These are phyloP conservation scores for Trichosporon ovoides DNA, from an alignment of 1,284 basidiomycete species.

Conservation along the genomic window DNA sequence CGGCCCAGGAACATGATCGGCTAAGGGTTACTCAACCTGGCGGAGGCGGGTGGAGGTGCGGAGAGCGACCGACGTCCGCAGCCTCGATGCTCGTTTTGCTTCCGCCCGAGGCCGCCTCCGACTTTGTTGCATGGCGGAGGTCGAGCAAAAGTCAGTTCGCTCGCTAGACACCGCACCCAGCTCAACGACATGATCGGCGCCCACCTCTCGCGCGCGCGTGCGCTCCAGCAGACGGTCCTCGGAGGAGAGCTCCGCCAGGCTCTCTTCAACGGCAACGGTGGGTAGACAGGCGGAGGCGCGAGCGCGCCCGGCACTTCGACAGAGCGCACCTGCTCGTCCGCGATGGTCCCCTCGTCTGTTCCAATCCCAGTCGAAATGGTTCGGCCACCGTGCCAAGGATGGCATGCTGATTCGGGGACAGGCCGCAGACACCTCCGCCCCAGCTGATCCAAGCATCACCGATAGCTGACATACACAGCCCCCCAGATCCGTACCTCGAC, in stretches of 20 bases:
- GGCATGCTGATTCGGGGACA: neutral
- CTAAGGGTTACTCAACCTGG: no score
- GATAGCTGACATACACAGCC: slow-evolving; percentile 20
- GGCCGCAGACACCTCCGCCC: no score
- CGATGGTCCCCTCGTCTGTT: neutral
- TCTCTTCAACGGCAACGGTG: slow-evolving; percentile 23
- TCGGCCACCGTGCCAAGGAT: no score
- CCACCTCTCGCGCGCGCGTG: slow-evolving; percentile 22
- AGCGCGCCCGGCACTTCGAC: neutral
- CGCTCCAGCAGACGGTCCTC: slow-evolving; percentile 24
- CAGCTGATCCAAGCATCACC: no score
- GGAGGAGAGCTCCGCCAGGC: slow-evolving; percentile 28
- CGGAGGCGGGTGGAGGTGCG: no score
- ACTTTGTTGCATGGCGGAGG: neutral
- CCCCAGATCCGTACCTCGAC: slow-evolving; percentile 78
- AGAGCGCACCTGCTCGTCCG: neutral
- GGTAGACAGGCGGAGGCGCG: neutral
- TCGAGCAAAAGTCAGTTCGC: neutral
- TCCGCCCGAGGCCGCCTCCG: neutral
- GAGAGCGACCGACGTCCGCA: no score
- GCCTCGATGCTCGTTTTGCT: neutral
- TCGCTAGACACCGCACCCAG: neutral
- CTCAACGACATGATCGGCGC: slow-evolving; percentile 25
- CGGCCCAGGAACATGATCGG: no score
- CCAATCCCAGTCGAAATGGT: no score